Evolutionary conservation across 139 green algal species (phyloP).

Genomic region (Chlamydomonas sp.): DNA sequence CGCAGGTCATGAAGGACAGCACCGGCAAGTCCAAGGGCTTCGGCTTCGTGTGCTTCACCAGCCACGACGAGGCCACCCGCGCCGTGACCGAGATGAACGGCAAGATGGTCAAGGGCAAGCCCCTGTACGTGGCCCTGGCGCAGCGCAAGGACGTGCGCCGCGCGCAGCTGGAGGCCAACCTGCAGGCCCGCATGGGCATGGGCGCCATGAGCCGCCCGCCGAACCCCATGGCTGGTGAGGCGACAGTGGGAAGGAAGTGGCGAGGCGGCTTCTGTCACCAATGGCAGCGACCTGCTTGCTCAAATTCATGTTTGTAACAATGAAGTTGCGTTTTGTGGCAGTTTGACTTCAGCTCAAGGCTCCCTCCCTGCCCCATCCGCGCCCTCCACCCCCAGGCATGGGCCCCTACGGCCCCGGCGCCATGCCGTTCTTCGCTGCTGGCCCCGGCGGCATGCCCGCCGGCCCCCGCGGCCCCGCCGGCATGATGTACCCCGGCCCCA

Average conservation of each 20-base stretch:
- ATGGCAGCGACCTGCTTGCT: too few relatives aligned
- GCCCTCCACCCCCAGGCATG: constrained; percentile 45
- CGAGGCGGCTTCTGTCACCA: not conserved
- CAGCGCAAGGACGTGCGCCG: constrained; percentile 86
- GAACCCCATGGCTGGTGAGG: constrained; percentile 42
- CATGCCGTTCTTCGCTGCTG: constrained; percentile 58
- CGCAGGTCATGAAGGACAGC: constrained; percentile 83
- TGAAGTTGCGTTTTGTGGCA: too few relatives aligned
- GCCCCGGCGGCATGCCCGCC: constrained; percentile 58
- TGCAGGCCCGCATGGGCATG: constrained; percentile 60
- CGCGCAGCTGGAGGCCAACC: constrained; percentile 82
- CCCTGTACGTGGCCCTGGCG: constrained; percentile 91
- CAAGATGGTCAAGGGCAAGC: constrained; percentile 88
- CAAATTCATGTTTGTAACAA: too few relatives aligned
- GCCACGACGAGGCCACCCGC: constrained; percentile 82
- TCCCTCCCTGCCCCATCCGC: not conserved
- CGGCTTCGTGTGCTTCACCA: constrained; percentile 95
- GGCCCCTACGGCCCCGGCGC: constrained; percentile 41
- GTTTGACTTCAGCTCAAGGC: too few relatives aligned
- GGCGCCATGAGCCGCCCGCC: constrained; percentile 34
- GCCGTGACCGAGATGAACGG: constrained; percentile 90
- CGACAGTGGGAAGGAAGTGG: not conserved
- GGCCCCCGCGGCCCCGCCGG: constrained; percentile 41
- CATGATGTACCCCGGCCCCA: constrained; percentile 49
- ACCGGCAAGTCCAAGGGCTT: constrained; percentile 84